Conservation (phyloP, 257 asterid genomes). For the Perilla frutescens region DNA sequence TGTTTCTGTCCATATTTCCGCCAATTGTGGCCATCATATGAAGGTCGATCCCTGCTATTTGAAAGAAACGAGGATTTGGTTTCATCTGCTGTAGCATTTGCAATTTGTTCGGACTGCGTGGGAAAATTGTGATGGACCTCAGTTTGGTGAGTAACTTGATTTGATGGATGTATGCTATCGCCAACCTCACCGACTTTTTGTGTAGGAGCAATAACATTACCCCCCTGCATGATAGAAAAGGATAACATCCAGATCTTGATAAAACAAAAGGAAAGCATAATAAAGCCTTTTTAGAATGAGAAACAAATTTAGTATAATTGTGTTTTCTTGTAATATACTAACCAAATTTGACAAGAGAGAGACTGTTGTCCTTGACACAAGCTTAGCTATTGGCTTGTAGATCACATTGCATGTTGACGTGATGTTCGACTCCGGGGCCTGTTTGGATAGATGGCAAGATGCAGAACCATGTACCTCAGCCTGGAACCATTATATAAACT, state of each 20-base stretch:
- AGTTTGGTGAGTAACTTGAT: conserved; percentile 35
- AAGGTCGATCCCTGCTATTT: conserved; percentile 45
- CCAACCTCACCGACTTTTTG: conserved; percentile 41
- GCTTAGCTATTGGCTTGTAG: conserved; percentile 78
- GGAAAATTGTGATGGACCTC: conserved; percentile 31
- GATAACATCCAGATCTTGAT: conserved; percentile 24
- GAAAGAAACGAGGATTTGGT: conserved; percentile 38
- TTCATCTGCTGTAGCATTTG: conserved; percentile 35
- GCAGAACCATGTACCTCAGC: conserved; percentile 42
- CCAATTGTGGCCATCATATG: conserved; percentile 84
- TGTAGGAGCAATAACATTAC: conserved; percentile 28
- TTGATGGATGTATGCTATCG: conserved; percentile 30
- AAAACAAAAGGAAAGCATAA: background rate
- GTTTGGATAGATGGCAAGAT: conserved; percentile 39
- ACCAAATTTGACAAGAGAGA: conserved; percentile 77
- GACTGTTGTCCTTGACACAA: conserved; percentile 60
- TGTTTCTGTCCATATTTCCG: conserved; percentile 93
- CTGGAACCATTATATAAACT: conserved; percentile 43
- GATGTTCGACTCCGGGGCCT: conserved; percentile 42
- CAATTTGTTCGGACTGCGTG: conserved; percentile 29
- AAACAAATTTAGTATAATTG: background rate
- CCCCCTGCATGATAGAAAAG: conserved; percentile 45
- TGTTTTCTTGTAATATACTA: conserved; percentile 33
- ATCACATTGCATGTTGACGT: conserved; percentile 43
- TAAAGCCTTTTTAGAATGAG: conserved; percentile 8